Evolutionary conservation across 805 yeast genomes (phyloP).

Genomic region (Pichia californica): DNA sequence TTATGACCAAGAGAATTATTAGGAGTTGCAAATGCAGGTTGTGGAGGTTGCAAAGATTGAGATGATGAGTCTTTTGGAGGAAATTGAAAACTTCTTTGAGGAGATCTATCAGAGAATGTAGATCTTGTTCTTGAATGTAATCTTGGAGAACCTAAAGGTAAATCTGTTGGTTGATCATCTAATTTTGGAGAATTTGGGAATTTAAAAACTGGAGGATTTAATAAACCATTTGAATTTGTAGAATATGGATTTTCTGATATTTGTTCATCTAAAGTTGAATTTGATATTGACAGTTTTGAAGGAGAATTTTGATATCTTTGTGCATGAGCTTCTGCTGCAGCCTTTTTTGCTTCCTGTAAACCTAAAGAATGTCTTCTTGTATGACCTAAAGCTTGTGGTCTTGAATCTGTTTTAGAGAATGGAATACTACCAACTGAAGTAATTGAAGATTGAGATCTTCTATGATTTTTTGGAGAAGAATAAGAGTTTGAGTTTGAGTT

Average conservation of each 20-base stretch:
- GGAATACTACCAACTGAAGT: conserved; percentile 20
- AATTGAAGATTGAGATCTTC: conserved; percentile 40
- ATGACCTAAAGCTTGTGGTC: conserved; percentile 56
- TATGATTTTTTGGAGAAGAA: conserved; percentile 31
- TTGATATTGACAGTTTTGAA: conserved; percentile 22
- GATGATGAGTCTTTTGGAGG: conserved; percentile 43
- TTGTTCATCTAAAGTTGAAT: conserved; percentile 2
- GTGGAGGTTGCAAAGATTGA: conserved; percentile 41
- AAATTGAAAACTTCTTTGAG: conserved; percentile 53
- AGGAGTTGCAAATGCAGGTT: conserved; percentile 43
- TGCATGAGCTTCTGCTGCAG: conserved; percentile 88
- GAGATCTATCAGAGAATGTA: conserved; percentile 30
- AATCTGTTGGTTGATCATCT: conserved; percentile 9
- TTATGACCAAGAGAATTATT: conserved; percentile 26
- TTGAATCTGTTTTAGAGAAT: conserved; percentile 16
- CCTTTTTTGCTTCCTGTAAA: conserved; percentile 85
- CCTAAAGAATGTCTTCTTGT: conserved; percentile 89
- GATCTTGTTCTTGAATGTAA: conserved; percentile 26
- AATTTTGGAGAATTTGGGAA: conserved; percentile 41
- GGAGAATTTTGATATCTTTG: conserved; percentile 44
- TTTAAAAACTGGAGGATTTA: conserved; percentile 38
- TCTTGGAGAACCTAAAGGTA: conserved; percentile 6
- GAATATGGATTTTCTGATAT: background rate
- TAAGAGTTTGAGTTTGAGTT: too few species aligned
- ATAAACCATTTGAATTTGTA: conserved; percentile 4